Base-by-base conservation (phyloP, 768 basidiomycete species). In the Lactarius indigo region DNA sequence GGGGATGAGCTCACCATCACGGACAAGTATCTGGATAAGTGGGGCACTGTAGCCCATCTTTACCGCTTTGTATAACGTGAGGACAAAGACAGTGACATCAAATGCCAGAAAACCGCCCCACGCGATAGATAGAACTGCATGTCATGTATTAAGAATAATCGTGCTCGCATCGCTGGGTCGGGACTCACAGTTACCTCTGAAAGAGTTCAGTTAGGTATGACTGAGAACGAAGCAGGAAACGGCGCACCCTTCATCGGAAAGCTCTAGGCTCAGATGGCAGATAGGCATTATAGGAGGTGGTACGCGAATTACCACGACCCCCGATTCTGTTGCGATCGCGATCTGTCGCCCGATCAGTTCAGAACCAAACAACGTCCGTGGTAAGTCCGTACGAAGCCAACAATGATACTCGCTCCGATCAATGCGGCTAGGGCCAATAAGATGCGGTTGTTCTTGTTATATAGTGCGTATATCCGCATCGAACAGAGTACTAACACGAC, bases 111-210 rank as follows among this genome's bases (percentile, higher is more conserved):
- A 1, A 33, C 47, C 47, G 47, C 47, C 18, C 60, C 60, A 61
- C 1, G 60, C 60, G 8, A 50, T 37, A n/a, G 33, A n/a, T n/a
- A 61, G n/a, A 61, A 61, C 60, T 61, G 28, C 33, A 5, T 23
- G 4, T 2, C 8, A 17, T 9, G 47, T 17, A n/a, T 2, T 23
- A 37, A 35, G 60, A 12, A 37, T 8, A 13, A 18, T 37, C 50
- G 5, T 8, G 12, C 15, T 37, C n/a, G 7, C 35, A 8, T 10
- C 28, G 1, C 9, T 20, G 1, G 35, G 8, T 13, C 8, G 3
- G 3, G n/a, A 52, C 60, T 61, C 26, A 61, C 60, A 61, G 7
- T 6, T 35, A n/a, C 47, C 47, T n/a, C 60, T 61, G 35, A 52
- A 54, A 52, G 2, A 39, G 30, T 47, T 10, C 13, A 2, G 8